A percentile compares a stretch with the other conserved stretches of the same genome.
These are phyloP conservation scores for Acanthamoeba royreba DNA, from an alignment of 208 protist genomes.

Conservation along the genomic window DNA sequence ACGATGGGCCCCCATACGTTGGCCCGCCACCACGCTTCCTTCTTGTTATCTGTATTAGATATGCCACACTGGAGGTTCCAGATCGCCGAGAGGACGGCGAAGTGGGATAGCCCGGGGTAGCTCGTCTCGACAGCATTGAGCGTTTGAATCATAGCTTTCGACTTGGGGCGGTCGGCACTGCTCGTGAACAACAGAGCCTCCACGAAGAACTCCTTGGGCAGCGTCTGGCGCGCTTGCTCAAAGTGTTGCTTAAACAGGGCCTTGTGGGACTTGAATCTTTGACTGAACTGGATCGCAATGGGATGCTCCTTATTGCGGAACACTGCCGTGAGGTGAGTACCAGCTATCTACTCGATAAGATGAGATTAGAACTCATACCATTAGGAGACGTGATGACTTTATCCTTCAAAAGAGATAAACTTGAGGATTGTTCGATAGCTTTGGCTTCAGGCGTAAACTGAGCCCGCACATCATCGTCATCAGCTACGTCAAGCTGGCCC, in stretches of 20 bases:
- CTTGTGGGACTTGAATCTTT: neutral
- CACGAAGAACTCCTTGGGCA: neutral
- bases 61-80: neutral
- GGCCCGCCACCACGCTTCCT: neutral
- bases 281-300: neutral
- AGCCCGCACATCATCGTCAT: neutral
- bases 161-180: neutral
- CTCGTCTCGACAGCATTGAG: neutral
- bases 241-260: neutral
- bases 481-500: neutral
- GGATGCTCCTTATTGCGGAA: neutral
- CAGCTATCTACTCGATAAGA: neutral
- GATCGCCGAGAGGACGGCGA: neutral
- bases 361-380: neutral
- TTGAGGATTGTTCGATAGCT: neutral
- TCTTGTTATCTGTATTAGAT: neutral
- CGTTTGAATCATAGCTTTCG: neutral
- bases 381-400: neutral
- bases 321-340: no score
- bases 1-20: neutral
- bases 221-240: neutral
- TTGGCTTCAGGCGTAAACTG: neutral
- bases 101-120: neutral
- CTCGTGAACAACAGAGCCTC: neutral
- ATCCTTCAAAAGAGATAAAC: neutral